These are phyloP conservation scores for Melaleuca alternifolia DNA, from an alignment of 345 rosid genomes.

Conservation along the genomic window DNA sequence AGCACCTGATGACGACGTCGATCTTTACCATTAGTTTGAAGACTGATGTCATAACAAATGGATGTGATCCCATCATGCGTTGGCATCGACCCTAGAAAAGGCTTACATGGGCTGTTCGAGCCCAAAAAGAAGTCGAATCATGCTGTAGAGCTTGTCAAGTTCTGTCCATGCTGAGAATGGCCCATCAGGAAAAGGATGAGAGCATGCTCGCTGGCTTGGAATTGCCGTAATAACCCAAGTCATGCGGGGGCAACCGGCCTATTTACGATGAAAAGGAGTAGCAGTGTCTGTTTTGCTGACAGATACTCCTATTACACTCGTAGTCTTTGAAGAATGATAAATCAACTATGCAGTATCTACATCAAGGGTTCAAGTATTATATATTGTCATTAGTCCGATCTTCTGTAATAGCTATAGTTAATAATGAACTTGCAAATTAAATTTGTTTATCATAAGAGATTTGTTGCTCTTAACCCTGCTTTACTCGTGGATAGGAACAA, in stretches of 20 bases:
- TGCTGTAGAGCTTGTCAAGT: background rate
- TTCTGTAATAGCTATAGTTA: background rate
- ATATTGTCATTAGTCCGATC: rapidly evolving
- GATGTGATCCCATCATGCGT: background rate
- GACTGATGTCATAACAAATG: background rate
- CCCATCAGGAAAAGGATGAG: background rate
- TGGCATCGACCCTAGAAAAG: background rate
- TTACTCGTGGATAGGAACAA: background rate
- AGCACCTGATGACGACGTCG: background rate
- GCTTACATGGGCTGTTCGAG: background rate
- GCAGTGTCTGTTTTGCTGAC: background rate
- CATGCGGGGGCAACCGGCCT: rapidly evolving
- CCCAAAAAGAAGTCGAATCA: background rate
- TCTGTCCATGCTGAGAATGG: background rate
- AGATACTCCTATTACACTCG: rapidly evolving
- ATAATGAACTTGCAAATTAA: background rate
- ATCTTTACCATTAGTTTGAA: background rate
- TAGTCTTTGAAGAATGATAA: background rate
- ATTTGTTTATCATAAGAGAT: background rate
- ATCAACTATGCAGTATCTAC: background rate
- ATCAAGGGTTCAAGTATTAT: background rate
- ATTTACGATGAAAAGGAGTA: background rate
- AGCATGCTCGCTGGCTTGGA: background rate
- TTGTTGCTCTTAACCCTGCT: background rate
- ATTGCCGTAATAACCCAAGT: background rate